phyloP scores from a whole-genome alignment of 192 early-diverging fungal species.

The Coemansia sp. region DNA sequence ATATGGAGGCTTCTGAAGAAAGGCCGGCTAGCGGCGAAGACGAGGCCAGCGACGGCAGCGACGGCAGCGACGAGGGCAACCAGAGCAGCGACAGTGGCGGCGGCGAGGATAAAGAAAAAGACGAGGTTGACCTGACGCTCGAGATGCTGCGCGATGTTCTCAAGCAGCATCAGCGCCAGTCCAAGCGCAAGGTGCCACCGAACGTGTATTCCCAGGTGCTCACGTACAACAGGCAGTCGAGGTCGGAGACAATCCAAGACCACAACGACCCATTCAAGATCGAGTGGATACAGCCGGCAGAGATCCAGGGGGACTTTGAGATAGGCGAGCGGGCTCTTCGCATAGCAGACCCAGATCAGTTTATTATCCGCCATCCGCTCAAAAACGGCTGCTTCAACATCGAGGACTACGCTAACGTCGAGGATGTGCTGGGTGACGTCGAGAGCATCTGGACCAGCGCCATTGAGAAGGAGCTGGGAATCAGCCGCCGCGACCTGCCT shows the following conservation, averaged over 20 bases:
- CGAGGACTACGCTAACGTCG: constrained; percentile 67
- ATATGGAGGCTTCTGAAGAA: constrained; percentile 7
- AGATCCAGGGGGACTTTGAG: constrained; percentile 52
- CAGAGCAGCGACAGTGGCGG: constrained; percentile 6
- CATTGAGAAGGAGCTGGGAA: constrained; percentile 69
- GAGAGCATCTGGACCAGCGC: constrained; percentile 77
- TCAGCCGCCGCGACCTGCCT: constrained; percentile 61
- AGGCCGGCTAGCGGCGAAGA: constrained; percentile 7
- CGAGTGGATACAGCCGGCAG: constrained; percentile 71
- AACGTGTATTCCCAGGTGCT: constrained; percentile 75
- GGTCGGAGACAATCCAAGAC: constrained; percentile 72
- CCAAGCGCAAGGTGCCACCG: constrained; percentile 75
- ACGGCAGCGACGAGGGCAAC: constrained; percentile 13
- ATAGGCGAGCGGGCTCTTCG: constrained; percentile 37
- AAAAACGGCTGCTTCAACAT: constrained; percentile 78
- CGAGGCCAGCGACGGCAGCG: neutral
- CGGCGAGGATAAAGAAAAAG: constrained; percentile 6
- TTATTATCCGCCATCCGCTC: constrained; percentile 71
- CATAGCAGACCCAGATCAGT: constrained; percentile 34
- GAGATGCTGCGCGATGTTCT: constrained; percentile 67
- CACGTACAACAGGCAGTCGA: constrained; percentile 69
- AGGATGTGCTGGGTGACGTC: constrained; percentile 73
- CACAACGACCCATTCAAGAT: constrained; percentile 92
- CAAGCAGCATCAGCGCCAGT: constrained; percentile 74
- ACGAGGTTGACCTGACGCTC: constrained; percentile 29